phyloP scores from a whole-genome alignment of 1,284 basidiomycete species.

The Sphaerobolus stellatus region DNA sequence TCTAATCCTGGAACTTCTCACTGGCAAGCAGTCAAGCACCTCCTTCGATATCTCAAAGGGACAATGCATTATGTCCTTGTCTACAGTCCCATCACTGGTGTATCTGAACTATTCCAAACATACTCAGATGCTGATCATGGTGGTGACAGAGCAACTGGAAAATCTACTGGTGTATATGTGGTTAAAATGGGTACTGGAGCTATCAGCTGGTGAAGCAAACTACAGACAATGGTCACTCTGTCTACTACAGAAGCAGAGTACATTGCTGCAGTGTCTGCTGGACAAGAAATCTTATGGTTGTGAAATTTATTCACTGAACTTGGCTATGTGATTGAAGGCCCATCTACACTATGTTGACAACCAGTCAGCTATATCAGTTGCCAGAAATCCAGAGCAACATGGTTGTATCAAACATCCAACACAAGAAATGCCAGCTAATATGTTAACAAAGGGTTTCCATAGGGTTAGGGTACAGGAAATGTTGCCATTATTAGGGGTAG shows the following conservation, averaged over 20 bases:
- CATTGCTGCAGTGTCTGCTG: conserved; percentile 33
- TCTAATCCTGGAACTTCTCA: conserved; percentile 31
- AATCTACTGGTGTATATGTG: conserved; percentile 28
- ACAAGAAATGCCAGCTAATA: too few relatives aligned
- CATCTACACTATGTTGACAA: conserved; percentile 28
- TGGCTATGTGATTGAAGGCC: conserved; percentile 16
- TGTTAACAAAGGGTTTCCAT: too few relatives aligned
- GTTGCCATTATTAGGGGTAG: too few relatives aligned
- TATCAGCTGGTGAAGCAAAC: conserved; percentile 38
- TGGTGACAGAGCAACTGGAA: conserved; percentile 21
- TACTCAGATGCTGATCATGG: conserved; percentile 30
- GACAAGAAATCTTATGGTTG: conserved; percentile 40
- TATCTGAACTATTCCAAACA: conserved; percentile 4
- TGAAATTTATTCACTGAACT: conserved; percentile 31
- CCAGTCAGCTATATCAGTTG: conserved; percentile 24
- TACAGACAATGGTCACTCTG: conserved; percentile 36
- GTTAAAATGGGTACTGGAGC: conserved; percentile 27
- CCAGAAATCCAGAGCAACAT: conserved; percentile 28
- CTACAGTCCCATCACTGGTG: conserved; percentile 19
- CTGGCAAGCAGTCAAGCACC: conserved; percentile 33
- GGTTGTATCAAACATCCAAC: conserved; percentile 27
- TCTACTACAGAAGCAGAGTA: conserved; percentile 47
- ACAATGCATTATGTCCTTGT: conserved; percentile 24
- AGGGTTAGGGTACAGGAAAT: too few relatives aligned
- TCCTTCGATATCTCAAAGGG: conserved; percentile 32